Evolutionary conservation across 257 asterid species (phyloP).

Genomic region (Capsicum pubescens): DNA sequence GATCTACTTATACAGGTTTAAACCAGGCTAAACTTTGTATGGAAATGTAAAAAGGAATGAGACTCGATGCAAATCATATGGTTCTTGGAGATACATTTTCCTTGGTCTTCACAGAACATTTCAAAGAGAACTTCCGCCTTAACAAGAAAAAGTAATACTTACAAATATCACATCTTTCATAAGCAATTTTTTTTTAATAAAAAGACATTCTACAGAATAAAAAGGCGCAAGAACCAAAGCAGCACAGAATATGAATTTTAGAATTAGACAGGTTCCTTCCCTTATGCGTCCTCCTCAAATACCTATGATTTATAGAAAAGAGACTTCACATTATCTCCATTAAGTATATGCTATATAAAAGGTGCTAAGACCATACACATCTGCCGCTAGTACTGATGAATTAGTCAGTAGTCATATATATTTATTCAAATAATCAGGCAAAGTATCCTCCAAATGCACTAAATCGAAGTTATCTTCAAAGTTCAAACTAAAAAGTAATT

Average conservation of each 20-base stretch:
- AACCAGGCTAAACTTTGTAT: not conserved
- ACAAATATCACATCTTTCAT: not conserved
- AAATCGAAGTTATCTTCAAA: conserved; percentile 4
- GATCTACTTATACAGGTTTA: not conserved
- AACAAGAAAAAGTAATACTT: conserved; percentile 1
- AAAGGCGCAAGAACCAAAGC: not conserved
- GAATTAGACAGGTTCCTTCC: not conserved
- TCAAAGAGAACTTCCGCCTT: not conserved
- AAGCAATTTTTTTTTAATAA: not conserved
- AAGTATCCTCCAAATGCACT: not conserved
- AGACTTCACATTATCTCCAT: not conserved
- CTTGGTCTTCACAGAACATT: not conserved
- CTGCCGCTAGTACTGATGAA: conserved; percentile 14
- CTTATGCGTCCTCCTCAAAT: not conserved
- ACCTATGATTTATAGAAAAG: not conserved
- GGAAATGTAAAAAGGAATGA: not conserved
- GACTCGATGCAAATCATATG: not conserved
- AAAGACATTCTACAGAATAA: not conserved
- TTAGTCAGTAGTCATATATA: not conserved
- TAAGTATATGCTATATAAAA: not conserved
- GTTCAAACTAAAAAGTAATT: conserved; percentile 15
- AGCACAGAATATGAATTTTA: not conserved
- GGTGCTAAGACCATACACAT: conserved; percentile 2
- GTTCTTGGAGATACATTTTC: conserved; percentile 12
- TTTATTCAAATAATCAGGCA: conserved; percentile 18